Conservation (phyloP, 169 alveolate genomes). For the Cryptosporidium felis region DNA sequence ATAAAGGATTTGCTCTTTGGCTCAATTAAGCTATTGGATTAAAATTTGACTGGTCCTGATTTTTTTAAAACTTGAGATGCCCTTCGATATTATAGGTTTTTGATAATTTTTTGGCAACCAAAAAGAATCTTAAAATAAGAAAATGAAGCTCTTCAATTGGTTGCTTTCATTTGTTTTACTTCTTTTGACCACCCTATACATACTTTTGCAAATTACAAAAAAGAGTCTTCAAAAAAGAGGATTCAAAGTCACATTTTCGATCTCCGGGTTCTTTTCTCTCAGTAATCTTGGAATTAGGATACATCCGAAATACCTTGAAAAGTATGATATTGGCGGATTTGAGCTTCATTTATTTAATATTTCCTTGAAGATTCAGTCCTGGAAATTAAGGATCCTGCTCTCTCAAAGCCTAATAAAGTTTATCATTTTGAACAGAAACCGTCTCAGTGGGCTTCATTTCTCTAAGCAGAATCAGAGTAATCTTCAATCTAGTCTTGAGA, state of each 20-base stretch:
- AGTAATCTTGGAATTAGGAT: slow-evolving; percentile 10
- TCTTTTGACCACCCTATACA: background rate
- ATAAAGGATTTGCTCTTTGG: too few relatives aligned
- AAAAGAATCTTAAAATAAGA: background rate
- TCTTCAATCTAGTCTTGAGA: background rate
- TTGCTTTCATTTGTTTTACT: background rate
- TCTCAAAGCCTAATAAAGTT: background rate
- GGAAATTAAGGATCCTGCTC: slow-evolving; percentile 10
- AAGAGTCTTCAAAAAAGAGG: slow-evolving; percentile 18
- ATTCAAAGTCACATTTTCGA: slow-evolving; percentile 4
- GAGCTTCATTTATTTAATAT: background rate
- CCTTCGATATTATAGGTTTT: too few relatives aligned
- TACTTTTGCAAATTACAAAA: background rate
- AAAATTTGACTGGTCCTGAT: too few relatives aligned
- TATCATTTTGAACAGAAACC: background rate
- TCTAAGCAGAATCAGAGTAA: background rate
- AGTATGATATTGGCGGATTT: background rate
- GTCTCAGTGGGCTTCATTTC: background rate
- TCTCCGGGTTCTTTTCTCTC: slow-evolving; percentile 8
- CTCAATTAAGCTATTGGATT: too few relatives aligned
- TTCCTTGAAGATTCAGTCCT: background rate
- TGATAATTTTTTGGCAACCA: background rate
- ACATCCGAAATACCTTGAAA: background rate
- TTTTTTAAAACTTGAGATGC: too few relatives aligned
- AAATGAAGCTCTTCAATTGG: background rate